Base-by-base conservation (phyloP, 148 eudicot species). In the Pouteria glomerata region DNA sequence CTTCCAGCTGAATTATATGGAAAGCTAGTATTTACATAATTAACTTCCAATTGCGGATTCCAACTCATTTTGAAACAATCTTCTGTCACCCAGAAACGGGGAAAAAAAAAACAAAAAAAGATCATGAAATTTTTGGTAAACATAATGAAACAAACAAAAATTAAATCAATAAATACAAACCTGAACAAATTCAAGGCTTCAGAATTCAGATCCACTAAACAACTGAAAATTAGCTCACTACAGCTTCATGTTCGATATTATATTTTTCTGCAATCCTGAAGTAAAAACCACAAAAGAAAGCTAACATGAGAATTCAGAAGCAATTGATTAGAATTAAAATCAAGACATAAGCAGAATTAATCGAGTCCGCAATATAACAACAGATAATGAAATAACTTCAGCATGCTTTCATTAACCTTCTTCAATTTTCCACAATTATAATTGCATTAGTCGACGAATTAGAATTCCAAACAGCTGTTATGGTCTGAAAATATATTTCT, bases 1-100 rank as follows among this genome's bases (percentile, higher is more conserved):
- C 93, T 89, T 79, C 92, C 91, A 69, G 83, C 83, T 56, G 90
- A 85, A 75, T 80, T 85, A 79, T 89, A 91, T 64, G 91, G 88
- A 64, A 84, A 74, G 63, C 72, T 75, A 73, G 73, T 72, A 73
- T 85, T 83, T 57, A 50, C 68, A 59, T 90, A 88, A 24, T 81
- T 83, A 55, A 79, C 73, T 71, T 88, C 93, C 88, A 83, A 77
- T 68, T 65, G 87, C 3, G 78, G 73, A 72, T 78, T 82, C 97
- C 95, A 93, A 81, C 78, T 87, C 97, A 90, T 87, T 78, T 73
- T 76, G 68, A 70, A 69, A 10, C 15, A 24, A 26, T 71, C 61
- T 60, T 77, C 77, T 80, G 78, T 70, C 58, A 69, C 19, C 47
- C 29, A 50, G 16, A 51, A 2, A 50, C 33, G 14, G 12, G 31